Evolutionary conservation across 805 yeast genomes (phyloP).

Genomic region (Debaryomyces tyrocola): DNA sequence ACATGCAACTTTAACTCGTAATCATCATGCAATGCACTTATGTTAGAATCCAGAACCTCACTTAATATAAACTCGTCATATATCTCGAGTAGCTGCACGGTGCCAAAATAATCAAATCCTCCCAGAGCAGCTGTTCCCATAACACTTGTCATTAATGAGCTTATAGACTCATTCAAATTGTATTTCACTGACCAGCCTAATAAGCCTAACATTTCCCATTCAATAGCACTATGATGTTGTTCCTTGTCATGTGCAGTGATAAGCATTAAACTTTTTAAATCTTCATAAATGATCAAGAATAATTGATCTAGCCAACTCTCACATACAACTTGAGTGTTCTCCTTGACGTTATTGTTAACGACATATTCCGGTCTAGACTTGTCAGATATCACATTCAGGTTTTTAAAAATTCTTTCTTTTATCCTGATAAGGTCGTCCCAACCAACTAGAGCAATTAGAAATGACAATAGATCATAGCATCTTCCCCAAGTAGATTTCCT

Average conservation of each 20-base stretch:
- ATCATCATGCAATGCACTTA: conserved; percentile 29
- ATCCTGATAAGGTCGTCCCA: conserved; percentile 76
- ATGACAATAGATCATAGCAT: conserved; percentile 65
- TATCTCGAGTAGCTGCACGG: conserved; percentile 48
- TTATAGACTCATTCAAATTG: conserved; percentile 36
- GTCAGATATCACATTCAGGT: neutral
- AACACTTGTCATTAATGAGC: conserved; percentile 47
- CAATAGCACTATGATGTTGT: conserved; percentile 57
- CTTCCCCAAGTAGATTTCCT: conserved; percentile 43
- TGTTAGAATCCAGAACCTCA: conserved; percentile 29
- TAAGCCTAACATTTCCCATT: conserved; percentile 73
- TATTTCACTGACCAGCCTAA: conserved; percentile 46
- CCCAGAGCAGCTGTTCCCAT: conserved; percentile 49
- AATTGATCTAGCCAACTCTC: conserved; percentile 80
- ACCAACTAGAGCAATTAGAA: conserved; percentile 66
- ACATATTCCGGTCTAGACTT: conserved; percentile 9
- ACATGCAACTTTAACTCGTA: conserved; percentile 26
- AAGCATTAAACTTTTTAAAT: conserved; percentile 33
- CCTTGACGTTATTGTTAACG: conserved; percentile 16
- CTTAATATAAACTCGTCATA: conserved; percentile 44
- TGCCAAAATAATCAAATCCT: conserved; percentile 63
- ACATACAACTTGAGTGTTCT: conserved; percentile 41
- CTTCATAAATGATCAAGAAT: conserved; percentile 69
- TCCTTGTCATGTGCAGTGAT: conserved; percentile 22
- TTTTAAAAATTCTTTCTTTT: conserved; percentile 68